Base-by-base conservation (phyloP, 1,284 basidiomycete species). In the Neolentinus lepideus region DNA sequence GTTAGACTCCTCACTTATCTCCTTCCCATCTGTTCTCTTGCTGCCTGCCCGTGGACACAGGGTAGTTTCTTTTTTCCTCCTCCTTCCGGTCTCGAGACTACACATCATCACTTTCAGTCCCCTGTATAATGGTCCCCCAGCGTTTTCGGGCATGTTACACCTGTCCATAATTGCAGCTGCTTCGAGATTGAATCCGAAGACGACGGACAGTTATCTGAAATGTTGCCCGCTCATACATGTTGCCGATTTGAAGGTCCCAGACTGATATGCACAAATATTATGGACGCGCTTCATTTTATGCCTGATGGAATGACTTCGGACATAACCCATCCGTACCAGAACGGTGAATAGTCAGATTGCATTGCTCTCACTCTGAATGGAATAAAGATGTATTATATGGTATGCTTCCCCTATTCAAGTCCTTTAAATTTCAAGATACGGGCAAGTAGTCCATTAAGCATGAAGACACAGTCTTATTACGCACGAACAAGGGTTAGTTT, bases 401-500 rank as follows among this genome's bases (percentile, higher is more conserved):
- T 43, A 43, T 43, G 8, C 8, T 43, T 43, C 38, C 16, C n/a
- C 38, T 43, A 43, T 43, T 3, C 19, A n/a, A 43, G 16, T 43
- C 38, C 38, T 43, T 6, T 3, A 31, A 12, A 6, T 4, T 31
- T 4, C 16, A 35, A 35, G 33, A 43, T 43, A 43, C 38, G 3
- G n/a, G 38, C 16, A 43, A 21, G 6, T 43, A 6, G 6, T 4
- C n/a, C 38, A 4, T n/a, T n/a, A n/a, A 43, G 38, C 3, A 21
- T n/a, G 19, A 4, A 16, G 19, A n/a, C 38, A 21, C 16, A 16
- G 38, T 31, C 29, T 12, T 31, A 6, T 16, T 3, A 21, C 19
- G 27, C 8, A 21, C 47, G 11, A 25, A 26, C 9, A 4, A 25
- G 4, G 47, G 6, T 57, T 69, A 91, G 70, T 92, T 92, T 68